These are phyloP conservation scores for Solanum phureja DNA, from an alignment of 257 asterid species.

Conservation along the genomic window DNA sequence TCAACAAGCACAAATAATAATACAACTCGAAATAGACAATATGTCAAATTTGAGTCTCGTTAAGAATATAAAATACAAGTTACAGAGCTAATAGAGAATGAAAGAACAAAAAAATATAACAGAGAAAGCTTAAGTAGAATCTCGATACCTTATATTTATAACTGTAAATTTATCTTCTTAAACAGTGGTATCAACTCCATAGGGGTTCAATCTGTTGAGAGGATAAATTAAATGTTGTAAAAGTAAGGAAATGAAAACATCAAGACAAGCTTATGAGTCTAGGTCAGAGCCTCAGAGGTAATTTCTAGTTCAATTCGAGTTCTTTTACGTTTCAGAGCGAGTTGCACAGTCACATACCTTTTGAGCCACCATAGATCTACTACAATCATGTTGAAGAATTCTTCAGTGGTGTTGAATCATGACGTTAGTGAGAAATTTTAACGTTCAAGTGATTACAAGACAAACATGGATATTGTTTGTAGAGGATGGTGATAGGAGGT, in stretches of 20 bases:
- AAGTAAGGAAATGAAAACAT: not conserved
- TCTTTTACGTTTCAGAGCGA: too few species aligned
- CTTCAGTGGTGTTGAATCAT: not conserved
- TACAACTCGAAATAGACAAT: not conserved
- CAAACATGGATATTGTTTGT: not conserved
- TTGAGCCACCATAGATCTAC: too few species aligned
- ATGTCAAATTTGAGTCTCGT: not conserved
- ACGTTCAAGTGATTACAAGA: not conserved
- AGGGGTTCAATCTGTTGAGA: not conserved
- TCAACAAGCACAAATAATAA: not conserved
- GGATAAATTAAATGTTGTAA: not conserved
- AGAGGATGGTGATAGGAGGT: not conserved
- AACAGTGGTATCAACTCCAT: not conserved
- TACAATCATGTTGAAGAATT: not conserved
- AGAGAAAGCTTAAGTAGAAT: not conserved
- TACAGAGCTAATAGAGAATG: not conserved
- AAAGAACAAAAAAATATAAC: too few species aligned
- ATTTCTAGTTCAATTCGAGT: too few species aligned
- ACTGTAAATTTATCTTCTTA: not conserved
- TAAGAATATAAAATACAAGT: not conserved
- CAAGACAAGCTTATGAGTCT: not conserved
- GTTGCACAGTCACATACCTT: too few species aligned
- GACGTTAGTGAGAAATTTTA: not conserved
- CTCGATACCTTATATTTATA: not conserved
- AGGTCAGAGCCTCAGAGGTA: too few species aligned